phyloP scores from a whole-genome alignment of 2,329 filamentous ascomycete genomes.

The Polychaeton citri region DNA sequence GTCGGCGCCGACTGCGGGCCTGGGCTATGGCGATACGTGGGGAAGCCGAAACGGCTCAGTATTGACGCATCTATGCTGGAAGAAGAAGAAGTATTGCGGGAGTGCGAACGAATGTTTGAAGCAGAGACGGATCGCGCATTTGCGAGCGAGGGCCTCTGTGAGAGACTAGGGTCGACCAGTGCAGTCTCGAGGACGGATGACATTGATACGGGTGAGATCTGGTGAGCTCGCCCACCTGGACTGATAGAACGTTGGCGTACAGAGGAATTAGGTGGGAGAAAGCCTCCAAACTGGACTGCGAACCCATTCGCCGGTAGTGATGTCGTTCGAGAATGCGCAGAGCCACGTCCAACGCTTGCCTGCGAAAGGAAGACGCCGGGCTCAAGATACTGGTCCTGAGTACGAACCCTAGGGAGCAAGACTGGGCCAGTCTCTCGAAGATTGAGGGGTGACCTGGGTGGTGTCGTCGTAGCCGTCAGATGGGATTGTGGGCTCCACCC shows the following conservation, averaged over 20 bases:
- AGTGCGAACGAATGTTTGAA: constrained; percentile 15
- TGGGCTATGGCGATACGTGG: constrained; percentile 50
- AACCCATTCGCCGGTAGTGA: constrained; percentile 17
- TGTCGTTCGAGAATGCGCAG: constrained; percentile 7
- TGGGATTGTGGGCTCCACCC: constrained; percentile 20
- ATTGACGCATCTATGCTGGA: constrained; percentile 20
- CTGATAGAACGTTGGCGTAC: constrained; percentile 14
- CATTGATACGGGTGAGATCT: constrained; percentile 7
- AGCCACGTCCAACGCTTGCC: constrained; percentile 9
- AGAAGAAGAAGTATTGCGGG: constrained; percentile 17
- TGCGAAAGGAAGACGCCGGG: constrained; percentile 1
- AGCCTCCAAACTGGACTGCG: constrained; percentile 14
- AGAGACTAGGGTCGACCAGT: constrained; percentile 7
- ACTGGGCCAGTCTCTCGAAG: constrained; percentile 16
- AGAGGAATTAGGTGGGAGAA: constrained; percentile 5
- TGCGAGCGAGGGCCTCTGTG: constrained; percentile 12
- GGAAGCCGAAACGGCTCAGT: constrained; percentile 55
- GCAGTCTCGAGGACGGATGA: constrained; percentile 10
- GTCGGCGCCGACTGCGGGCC: constrained; percentile 20
- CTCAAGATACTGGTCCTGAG: constrained; percentile 17
- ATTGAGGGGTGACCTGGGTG: constrained; percentile 15
- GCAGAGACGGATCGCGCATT: constrained; percentile 15
- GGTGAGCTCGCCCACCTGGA: constrained; percentile 8
- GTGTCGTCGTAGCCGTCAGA: constrained; percentile 19
- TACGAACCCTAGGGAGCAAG: constrained; percentile 13